Percentiles rank a stretch among this genome's conserved stretches.
phyloP scores from a whole-genome alignment of 805 yeast genomes.

The Saturnispora hagleri region DNA sequence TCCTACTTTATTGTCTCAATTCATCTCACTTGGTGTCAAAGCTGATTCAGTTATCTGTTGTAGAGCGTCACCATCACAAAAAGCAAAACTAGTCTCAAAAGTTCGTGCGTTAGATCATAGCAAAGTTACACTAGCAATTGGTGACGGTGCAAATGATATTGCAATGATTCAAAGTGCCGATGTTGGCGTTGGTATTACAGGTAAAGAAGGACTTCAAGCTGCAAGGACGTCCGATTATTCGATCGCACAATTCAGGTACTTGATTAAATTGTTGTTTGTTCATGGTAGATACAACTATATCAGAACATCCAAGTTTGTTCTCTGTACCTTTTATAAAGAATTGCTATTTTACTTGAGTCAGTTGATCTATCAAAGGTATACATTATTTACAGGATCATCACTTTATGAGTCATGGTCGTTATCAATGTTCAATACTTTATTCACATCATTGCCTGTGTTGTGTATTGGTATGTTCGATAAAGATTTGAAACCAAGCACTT shows the following conservation, averaged over 20 bases:
- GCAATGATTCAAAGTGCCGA: constrained; percentile 99
- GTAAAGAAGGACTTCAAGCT: constrained; percentile 94
- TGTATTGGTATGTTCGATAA: constrained; percentile 94
- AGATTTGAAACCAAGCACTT: constrained; percentile 80
- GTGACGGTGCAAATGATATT: constrained; percentile 98
- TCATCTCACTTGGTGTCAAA: constrained; percentile 75
- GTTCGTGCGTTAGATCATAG: constrained; percentile 62
- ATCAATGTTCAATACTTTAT: constrained; percentile 93
- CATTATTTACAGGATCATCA: constrained; percentile 88
- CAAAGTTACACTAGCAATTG: constrained; percentile 87
- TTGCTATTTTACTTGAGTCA: constrained; percentile 83
- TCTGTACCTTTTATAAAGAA: constrained; percentile 93
- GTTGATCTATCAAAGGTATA: constrained; percentile 73
- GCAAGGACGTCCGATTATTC: constrained; percentile 93
- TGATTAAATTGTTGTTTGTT: constrained; percentile 75
- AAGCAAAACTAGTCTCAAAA: constrained; percentile 76
- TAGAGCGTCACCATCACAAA: constrained; percentile 95
- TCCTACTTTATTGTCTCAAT: constrained; percentile 58
- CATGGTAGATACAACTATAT: constrained; percentile 95
- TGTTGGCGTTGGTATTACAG: constrained; percentile 95
- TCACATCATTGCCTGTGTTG: constrained; percentile 85
- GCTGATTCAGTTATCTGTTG: constrained; percentile 91
- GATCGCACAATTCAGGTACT: constrained; percentile 84
- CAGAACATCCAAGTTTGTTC: constrained; percentile 82
- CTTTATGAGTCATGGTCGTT: constrained; percentile 93